Evolutionary conservation across 75 land plant species (phyloP).

Genomic region (Adiantum capillusveneris): DNA sequence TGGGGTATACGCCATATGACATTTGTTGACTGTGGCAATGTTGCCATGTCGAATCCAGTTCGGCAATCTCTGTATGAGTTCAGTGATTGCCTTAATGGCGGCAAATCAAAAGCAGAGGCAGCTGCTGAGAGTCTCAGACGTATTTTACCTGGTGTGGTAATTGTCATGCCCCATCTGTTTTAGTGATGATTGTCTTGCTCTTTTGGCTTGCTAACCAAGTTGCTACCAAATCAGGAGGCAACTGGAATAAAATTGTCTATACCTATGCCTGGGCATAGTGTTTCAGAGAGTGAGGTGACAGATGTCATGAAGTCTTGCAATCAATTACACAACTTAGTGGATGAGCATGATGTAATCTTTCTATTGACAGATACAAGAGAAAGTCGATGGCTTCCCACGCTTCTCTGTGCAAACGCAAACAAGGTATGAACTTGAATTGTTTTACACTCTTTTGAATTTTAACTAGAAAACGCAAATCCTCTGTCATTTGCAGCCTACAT

Average conservation of each 20-base stretch:
- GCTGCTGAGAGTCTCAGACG: conserved; percentile 69
- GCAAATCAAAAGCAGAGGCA: conserved; percentile 73
- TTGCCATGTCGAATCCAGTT: conserved; percentile 92
- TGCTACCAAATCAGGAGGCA: conserved; percentile 49
- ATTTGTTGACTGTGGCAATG: conserved; percentile 76
- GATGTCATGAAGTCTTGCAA: conserved; percentile 55
- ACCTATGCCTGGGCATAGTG: conserved; percentile 97
- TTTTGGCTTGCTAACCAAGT: conserved; percentile 2
- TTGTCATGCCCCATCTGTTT: too few relatives aligned
- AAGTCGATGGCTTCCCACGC: conserved; percentile 97
- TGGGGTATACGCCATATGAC: conserved; percentile 98
- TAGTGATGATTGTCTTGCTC: conserved; percentile 5
- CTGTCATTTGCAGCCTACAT: neutral
- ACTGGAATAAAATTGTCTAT: conserved; percentile 65
- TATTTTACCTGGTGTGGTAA: conserved; percentile 93
- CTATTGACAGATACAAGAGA: conserved; percentile 96
- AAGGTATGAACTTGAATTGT: conserved; percentile 41
- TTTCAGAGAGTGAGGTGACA: conserved; percentile 34
- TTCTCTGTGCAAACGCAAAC: conserved; percentile 77
- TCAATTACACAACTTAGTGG: conserved; percentile 50
- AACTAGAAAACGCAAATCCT: neutral
- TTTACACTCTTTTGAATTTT: conserved; percentile 1
- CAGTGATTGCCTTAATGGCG: conserved; percentile 86
- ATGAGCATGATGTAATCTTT: conserved; percentile 83
- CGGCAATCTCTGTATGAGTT: conserved; percentile 84